phyloP scores from a whole-genome alignment of 164 flowering plant genomes.

The Vitis cinerea region DNA sequence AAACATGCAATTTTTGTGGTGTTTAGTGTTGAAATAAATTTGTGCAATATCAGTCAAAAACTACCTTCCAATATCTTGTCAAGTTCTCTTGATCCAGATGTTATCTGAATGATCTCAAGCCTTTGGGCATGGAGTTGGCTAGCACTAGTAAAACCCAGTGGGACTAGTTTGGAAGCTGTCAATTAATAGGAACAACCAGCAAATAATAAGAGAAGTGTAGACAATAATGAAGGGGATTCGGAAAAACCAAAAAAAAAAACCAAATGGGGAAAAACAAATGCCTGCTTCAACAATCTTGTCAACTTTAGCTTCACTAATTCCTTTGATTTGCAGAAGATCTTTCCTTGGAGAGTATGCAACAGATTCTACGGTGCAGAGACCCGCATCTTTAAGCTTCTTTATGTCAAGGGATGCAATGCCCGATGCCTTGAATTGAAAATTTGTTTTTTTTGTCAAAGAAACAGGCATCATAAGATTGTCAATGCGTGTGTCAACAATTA shows the following conservation, averaged over 20 bases:
- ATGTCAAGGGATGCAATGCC: conserved; percentile 86
- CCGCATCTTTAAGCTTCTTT: conserved; percentile 97
- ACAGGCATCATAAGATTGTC: neutral
- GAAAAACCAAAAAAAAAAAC: neutral
- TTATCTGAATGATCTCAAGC: conserved; percentile 84
- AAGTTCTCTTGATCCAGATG: conserved; percentile 92
- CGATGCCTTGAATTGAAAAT: conserved; percentile 46
- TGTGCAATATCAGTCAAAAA: neutral
- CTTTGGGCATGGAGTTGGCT: conserved; percentile 90
- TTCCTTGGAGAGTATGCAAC: conserved; percentile 88
- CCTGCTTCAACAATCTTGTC: conserved; percentile 95
- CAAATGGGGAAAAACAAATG: conserved; percentile 2
- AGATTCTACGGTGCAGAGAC: conserved; percentile 86
- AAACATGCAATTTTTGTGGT: neutral
- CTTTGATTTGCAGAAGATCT: conserved; percentile 90
- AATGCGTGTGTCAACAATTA: neutral
- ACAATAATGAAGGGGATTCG: no score
- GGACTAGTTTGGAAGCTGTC: conserved; percentile 85
- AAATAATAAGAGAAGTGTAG: no score
- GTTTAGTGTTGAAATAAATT: neutral
- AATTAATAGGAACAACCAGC: conserved; percentile 4
- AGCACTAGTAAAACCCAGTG: conserved; percentile 94
- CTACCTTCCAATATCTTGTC: conserved; percentile 86
- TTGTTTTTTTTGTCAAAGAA: neutral
- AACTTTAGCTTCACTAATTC: conserved; percentile 95